Percentiles rank a stretch among this genome's conserved stretches.
These are phyloP conservation scores for Nakazawaea ishiwadae DNA, from an alignment of 805 yeast genomes.

Conservation along the genomic window DNA sequence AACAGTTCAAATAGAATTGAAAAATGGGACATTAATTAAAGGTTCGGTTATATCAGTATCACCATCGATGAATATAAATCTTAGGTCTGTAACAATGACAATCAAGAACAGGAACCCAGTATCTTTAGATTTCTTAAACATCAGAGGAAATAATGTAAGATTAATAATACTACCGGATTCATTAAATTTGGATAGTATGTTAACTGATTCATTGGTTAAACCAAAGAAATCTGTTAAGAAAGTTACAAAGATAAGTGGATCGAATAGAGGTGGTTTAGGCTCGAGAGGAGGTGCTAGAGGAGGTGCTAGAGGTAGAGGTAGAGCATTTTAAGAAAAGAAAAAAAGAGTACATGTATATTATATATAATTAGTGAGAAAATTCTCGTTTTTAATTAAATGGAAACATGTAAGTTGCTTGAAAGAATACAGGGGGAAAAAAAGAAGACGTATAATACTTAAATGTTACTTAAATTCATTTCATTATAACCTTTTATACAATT, in stretches of 20 bases:
- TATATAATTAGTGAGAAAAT: too few species aligned
- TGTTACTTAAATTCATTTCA: too few species aligned
- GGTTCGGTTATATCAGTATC: constrained; percentile 84
- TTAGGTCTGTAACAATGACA: constrained; percentile 77
- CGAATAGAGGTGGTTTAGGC: constrained; percentile 14
- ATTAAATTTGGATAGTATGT: constrained; percentile 61
- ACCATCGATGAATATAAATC: constrained; percentile 84
- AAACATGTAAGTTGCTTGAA: too few species aligned
- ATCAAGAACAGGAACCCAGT: constrained; percentile 66
- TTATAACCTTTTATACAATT: constrained; percentile 5
- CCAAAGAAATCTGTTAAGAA: constrained; percentile 26
- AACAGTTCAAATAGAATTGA: constrained; percentile 84
- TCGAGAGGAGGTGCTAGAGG: constrained; percentile 11
- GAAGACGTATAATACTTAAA: too few species aligned
- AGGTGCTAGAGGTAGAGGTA: constrained; percentile 25
- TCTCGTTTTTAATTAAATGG: too few species aligned
- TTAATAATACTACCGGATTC: constrained; percentile 83
- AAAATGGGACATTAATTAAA: constrained; percentile 82
- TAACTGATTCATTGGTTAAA: constrained; percentile 46
- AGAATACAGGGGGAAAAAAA: too few species aligned
- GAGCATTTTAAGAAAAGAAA: constrained; percentile 23
- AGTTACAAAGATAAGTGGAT: constrained; percentile 13
- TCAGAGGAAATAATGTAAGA: constrained; percentile 87
- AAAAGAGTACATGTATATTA: too few species aligned
- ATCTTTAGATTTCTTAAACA: constrained; percentile 69